A percentile compares a stretch with the other conserved stretches of the same genome.
Conservation (phyloP, 345 rosid species). For the Salix caprea region DNA sequence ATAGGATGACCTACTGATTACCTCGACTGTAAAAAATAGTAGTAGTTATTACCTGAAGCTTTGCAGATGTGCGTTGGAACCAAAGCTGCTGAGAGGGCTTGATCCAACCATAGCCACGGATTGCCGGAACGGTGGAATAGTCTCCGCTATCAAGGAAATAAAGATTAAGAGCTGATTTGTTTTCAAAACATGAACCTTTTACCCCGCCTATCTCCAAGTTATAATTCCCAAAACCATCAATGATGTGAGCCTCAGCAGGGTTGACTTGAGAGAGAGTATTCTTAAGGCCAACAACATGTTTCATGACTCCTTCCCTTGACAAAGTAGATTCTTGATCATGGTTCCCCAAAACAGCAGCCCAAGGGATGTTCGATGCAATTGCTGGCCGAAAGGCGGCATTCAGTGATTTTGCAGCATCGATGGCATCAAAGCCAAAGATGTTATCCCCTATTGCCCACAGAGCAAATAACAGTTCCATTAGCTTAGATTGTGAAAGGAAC, state of each 20-base stretch:
- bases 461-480: background rate
- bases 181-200: conserved; percentile 54
- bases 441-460: conserved; percentile 58
- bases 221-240: conserved; percentile 93
- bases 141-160: conserved; percentile 84
- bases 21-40: background rate
- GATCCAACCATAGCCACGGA: conserved; percentile 81
- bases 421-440: conserved; percentile 55
- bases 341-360: conserved; percentile 88
- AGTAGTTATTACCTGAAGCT: conserved; percentile 49
- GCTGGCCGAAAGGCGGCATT: conserved; percentile 76
- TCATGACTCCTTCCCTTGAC: conserved; percentile 80
- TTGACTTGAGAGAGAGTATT: conserved; percentile 68
- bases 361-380: conserved; percentile 63
- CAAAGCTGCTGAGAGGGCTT: conserved; percentile 81
- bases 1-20: background rate
- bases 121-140: conserved; percentile 50
- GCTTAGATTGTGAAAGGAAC: background rate
- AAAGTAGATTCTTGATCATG: conserved; percentile 83
- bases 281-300: conserved; percentile 55
- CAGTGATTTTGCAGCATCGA: conserved; percentile 60
- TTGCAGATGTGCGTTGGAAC: conserved; percentile 72
- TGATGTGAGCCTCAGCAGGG: conserved; percentile 42
- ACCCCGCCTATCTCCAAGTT: conserved; percentile 74
- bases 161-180: conserved; percentile 80